Conservation (phyloP, 768 basidiomycete species). For the Cystofilobasidium bisporidii region DNA sequence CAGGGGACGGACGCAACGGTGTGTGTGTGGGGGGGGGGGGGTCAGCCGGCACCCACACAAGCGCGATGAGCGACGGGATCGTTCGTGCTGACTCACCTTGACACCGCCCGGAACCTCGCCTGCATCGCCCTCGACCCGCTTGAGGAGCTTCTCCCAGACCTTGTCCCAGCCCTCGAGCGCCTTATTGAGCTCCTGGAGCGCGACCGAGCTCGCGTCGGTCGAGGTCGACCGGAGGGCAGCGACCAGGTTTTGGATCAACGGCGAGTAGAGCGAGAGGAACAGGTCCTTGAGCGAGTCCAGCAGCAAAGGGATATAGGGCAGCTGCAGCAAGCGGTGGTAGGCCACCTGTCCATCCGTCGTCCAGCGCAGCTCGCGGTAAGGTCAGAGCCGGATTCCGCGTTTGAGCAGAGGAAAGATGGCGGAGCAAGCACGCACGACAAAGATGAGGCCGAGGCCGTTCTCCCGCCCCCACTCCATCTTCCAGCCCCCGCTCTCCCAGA, state of each 20-base stretch:
- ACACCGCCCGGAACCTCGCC: slow-evolving; percentile 46
- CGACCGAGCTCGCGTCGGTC: slow-evolving; percentile 37
- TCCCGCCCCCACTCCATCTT: slow-evolving; percentile 26
- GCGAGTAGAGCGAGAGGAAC: slow-evolving; percentile 23
- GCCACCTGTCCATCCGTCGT: slow-evolving; percentile 14
- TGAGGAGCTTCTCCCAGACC: slow-evolving; percentile 65
- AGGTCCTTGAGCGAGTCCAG: slow-evolving; percentile 20
- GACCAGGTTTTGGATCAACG: slow-evolving; percentile 12
- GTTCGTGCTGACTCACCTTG: no score
- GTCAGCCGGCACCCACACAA: not conserved
- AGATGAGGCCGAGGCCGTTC: slow-evolving; percentile 91
- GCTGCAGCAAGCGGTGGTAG: slow-evolving; percentile 26
- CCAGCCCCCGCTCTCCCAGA: slow-evolving; percentile 23
- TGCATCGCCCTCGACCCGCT: slow-evolving; percentile 43
- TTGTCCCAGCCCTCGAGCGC: slow-evolving; percentile 72
- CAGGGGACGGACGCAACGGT: not conserved
- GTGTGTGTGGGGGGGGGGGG: not conserved
- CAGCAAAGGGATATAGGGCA: slow-evolving; percentile 22
- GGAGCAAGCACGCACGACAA: slow-evolving; percentile 58
- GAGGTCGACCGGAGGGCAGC: slow-evolving; percentile 3
- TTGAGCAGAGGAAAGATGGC: no score
- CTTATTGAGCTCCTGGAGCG: slow-evolving; percentile 59
- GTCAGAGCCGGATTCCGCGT: not conserved
- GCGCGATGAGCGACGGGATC: not conserved
- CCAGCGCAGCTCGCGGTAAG: no score